Evolutionary conservation across 2,329 filamentous ascomycete genomes (phyloP).

Genomic region (Monilinia fructicola): DNA sequence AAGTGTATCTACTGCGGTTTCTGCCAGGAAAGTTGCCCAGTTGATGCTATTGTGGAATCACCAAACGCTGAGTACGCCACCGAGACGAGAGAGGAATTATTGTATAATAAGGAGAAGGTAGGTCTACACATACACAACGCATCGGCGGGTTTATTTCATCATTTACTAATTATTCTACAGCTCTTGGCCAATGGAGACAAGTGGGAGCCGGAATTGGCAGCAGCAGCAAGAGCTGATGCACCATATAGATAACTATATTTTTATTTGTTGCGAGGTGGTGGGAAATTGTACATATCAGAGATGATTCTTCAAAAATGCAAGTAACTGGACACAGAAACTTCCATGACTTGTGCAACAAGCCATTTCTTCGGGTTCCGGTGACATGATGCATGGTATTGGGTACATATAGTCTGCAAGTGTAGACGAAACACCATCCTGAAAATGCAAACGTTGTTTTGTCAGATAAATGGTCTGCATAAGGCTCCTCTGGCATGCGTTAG

Average conservation of each 20-base stretch:
- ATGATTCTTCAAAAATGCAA: conserved; percentile 17
- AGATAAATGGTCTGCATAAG: neutral
- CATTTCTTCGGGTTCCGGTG: neutral
- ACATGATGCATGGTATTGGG: neutral
- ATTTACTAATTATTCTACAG: conserved; percentile 50
- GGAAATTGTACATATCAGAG: conserved; percentile 22
- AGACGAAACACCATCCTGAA: neutral
- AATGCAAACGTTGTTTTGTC: neutral
- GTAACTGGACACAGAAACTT: conserved; percentile 6
- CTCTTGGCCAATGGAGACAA: conserved; percentile 85
- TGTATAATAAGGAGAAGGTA: conserved; percentile 86
- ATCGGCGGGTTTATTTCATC: neutral
- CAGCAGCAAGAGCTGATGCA: conserved; percentile 86
- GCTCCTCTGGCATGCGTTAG: neutral
- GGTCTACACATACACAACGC: conserved; percentile 47
- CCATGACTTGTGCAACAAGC: neutral
- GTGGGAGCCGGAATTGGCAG: conserved; percentile 97
- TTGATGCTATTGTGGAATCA: conserved; percentile 85
- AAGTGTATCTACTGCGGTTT: conserved; percentile 99
- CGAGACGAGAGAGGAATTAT: conserved; percentile 82
- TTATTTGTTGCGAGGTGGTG: conserved; percentile 15
- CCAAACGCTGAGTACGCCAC: conserved; percentile 75
- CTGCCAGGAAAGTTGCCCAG: conserved; percentile 98
- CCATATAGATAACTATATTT: conserved; percentile 71
- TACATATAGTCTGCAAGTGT: conserved; percentile 1